Percentiles rank a stretch among this genome's conserved stretches.
These are phyloP conservation scores for Hordeum marinum DNA, from an alignment of 176 grass and related monocot genomes.

Conservation along the genomic window DNA sequence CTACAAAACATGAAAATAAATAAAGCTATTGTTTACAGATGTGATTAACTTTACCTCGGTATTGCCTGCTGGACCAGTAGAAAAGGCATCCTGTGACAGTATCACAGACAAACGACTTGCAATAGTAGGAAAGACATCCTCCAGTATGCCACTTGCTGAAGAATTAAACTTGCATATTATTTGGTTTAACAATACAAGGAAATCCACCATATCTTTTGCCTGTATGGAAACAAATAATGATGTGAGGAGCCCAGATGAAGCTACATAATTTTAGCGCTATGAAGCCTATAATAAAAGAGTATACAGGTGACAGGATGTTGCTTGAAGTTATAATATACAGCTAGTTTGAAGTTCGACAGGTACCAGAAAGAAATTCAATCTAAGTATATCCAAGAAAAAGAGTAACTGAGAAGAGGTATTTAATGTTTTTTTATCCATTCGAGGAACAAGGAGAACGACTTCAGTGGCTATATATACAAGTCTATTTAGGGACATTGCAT, in stretches of 20 bases:
- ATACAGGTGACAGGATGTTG: not conserved
- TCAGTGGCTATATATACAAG: too few relatives aligned
- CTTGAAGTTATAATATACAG: not conserved
- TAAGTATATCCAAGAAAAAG: not conserved
- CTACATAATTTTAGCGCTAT: not conserved
- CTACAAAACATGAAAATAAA: not conserved
- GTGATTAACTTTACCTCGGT: constrained; percentile 65
- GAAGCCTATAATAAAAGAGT: not conserved
- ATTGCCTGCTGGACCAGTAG: constrained; percentile 47
- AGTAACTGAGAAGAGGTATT: not conserved
- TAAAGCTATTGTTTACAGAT: not conserved
- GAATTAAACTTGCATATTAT: constrained; percentile 87
- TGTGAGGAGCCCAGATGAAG: not conserved
- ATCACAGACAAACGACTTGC: constrained; percentile 65
- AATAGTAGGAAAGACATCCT: constrained; percentile 78
- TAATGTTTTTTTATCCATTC: not conserved
- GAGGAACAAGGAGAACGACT: too few relatives aligned
- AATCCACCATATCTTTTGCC: constrained; percentile 96
- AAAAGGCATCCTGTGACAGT: constrained; percentile 81
- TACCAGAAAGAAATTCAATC: not conserved
- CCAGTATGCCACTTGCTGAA: constrained; percentile 60
- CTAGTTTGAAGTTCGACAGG: constrained; percentile 2
- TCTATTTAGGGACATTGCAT: too few relatives aligned
- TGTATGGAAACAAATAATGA: constrained; percentile 36
- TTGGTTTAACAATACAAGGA: constrained; percentile 85